Evolutionary conservation across 495 filamentous ascomycete species (phyloP).

Genomic region (Poronia punctata): DNA sequence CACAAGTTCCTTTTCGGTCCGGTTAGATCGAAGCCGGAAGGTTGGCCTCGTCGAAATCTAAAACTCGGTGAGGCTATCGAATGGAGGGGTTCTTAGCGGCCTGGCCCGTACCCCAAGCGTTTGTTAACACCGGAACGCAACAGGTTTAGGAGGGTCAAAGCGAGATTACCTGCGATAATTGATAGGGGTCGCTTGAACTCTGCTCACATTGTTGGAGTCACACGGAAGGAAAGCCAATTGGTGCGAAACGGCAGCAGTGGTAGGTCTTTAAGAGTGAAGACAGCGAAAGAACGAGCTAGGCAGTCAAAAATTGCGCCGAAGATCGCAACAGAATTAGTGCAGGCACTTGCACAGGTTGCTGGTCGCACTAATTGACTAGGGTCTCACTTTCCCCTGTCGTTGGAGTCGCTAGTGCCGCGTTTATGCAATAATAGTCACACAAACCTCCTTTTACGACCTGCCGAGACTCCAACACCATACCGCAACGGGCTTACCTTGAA

Average conservation of each 20-base stretch:
- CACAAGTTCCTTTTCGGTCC: not conserved
- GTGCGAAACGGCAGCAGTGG: conserved; percentile 5
- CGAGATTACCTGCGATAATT: conserved; percentile 16
- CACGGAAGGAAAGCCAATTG: conserved; percentile 13
- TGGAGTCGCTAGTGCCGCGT: conserved; percentile 1
- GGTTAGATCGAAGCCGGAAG: not conserved
- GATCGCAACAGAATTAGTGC: conserved; percentile 1
- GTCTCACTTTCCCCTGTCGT: not conserved
- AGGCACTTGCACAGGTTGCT: not conserved
- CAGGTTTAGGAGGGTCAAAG: conserved; percentile 5
- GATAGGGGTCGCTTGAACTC: conserved; percentile 8
- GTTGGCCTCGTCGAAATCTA: conserved; percentile 1
- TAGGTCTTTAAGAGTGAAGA: not conserved
- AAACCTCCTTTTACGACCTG: no score
- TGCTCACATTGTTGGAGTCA: conserved; percentile 11
- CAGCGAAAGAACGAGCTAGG: not conserved
- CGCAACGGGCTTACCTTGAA: no score
- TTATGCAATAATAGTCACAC: conserved; percentile 3
- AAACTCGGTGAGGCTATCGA: conserved; percentile 4
- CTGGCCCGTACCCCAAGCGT: conserved; percentile 7
- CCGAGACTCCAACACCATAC: no score
- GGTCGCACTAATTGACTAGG: not conserved
- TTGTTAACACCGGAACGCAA: conserved; percentile 6
- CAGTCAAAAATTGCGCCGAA: conserved; percentile 12
- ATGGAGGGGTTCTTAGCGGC: conserved; percentile 7